Percentiles rank a stretch among this genome's conserved stretches.
phyloP scores from a whole-genome alignment of 2,329 filamentous ascomycete genomes.

The Xylariaceae sp. region DNA sequence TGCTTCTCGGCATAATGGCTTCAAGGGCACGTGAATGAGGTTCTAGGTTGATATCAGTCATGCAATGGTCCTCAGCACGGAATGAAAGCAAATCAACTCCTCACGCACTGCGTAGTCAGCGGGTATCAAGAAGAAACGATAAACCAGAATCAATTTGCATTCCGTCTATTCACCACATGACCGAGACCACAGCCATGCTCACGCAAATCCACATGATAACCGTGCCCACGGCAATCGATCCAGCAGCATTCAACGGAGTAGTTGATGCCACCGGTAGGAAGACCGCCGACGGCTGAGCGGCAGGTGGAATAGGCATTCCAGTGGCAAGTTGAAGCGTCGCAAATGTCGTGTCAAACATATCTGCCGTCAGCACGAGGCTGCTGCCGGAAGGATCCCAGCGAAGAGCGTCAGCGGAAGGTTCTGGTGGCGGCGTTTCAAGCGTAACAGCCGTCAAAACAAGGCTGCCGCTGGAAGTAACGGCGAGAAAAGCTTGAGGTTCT shows the following conservation, averaged over 20 bases:
- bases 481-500: no score
- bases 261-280: neutral
- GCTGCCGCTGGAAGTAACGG: no score
- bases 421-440: neutral
- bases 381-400: neutral
- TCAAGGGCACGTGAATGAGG: no score
- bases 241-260: neutral
- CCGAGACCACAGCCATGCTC: slow-evolving; percentile 1
- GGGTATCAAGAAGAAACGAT: no score
- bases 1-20: no score
- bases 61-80: no score
- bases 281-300: neutral
- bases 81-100: no score
- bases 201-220: slow-evolving; percentile 4
- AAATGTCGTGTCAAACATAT: neutral
- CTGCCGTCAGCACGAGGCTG: slow-evolving; percentile 8
- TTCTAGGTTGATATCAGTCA: no score
- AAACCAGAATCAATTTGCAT: no score
- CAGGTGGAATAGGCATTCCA: slow-evolving; percentile 2
- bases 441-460: no score
- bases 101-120: no score
- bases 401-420: no score
- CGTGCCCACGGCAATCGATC: neutral
- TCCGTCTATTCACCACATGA: neutral
- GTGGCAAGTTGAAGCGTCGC: slow-evolving; percentile 8